Conservation (phyloP, 2,329 filamentous ascomycete species). For the Coniochaeta hoffmannii region DNA sequence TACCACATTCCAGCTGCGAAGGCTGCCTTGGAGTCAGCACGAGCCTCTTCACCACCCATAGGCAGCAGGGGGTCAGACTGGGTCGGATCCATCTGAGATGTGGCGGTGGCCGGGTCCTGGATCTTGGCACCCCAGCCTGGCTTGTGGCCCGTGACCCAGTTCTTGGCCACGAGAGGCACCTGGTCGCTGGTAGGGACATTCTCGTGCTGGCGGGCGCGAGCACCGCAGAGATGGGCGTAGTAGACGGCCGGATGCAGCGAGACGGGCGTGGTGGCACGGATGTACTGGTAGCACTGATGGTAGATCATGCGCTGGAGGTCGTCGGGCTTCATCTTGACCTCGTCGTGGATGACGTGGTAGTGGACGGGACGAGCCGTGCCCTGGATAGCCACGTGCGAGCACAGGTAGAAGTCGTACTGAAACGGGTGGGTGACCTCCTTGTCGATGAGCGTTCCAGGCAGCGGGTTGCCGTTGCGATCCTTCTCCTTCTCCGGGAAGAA, state of each 20-base stretch:
- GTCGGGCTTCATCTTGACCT: conserved; percentile 59
- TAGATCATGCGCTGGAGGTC: conserved; percentile 85
- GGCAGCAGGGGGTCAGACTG: conserved; percentile 20
- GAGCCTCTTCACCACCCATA: conserved; percentile 15
- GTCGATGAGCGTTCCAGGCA: conserved; percentile 85
- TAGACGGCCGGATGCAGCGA: conserved; percentile 87
- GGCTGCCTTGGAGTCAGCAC: conserved; percentile 12
- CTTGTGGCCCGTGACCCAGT: conserved; percentile 27
- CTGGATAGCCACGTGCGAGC: conserved; percentile 69
- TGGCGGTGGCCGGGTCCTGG: conserved; percentile 11
- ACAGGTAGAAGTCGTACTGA: conserved; percentile 78
- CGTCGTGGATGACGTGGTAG: conserved; percentile 84
- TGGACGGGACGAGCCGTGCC: conserved; percentile 89
- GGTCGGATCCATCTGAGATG: conserved; percentile 3
- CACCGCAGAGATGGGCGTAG: conserved; percentile 86
- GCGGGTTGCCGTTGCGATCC: conserved; percentile 73
- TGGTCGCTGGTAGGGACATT: conserved; percentile 33
- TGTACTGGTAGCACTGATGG: conserved; percentile 90
- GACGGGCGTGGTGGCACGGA: conserved; percentile 84
- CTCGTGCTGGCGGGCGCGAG: conserved; percentile 72
- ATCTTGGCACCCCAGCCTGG: conserved; percentile 28
- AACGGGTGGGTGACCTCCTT: conserved; percentile 83
- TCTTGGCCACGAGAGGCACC: conserved; percentile 37
- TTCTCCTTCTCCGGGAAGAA: conserved; percentile 65
- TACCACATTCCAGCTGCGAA: conserved; percentile 37